Conservation (phyloP, 495 filamentous ascomycete genomes). For the Pseudevernia furfuracea region DNA sequence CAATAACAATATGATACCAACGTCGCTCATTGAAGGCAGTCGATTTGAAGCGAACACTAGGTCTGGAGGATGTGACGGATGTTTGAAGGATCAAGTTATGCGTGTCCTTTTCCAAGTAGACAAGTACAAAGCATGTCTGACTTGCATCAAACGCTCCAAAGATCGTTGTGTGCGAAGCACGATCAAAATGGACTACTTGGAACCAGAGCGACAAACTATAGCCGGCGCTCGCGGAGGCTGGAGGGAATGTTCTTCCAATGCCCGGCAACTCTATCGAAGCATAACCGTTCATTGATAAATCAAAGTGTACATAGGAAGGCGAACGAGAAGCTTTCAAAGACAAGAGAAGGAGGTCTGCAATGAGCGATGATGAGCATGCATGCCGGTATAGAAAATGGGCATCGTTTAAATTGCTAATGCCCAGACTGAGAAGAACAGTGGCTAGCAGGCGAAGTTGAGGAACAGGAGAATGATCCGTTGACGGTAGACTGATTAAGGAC, state of each 20-base stretch:
- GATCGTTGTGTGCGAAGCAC: conserved; percentile 78
- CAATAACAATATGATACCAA: conserved; percentile 91
- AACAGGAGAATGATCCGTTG: conserved; percentile 45
- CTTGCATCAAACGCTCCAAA: conserved; percentile 91
- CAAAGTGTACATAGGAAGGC: conserved; percentile 86
- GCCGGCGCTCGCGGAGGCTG: conserved; percentile 58
- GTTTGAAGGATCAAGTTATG: conserved; percentile 93
- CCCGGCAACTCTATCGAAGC: conserved; percentile 81
- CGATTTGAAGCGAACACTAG: conserved; percentile 89
- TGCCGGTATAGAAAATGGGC: conserved; percentile 65
- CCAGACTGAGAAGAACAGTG: conserved; percentile 52
- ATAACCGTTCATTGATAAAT: conserved; percentile 79
- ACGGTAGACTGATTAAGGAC: conserved; percentile 49
- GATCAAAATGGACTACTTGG: conserved; percentile 77
- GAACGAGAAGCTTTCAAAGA: conserved; percentile 63
- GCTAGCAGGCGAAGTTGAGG: conserved; percentile 53
- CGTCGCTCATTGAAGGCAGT: conserved; percentile 59
- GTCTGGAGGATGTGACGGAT: conserved; percentile 74
- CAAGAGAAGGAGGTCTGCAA: conserved; percentile 65
- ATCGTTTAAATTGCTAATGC: conserved; percentile 69
- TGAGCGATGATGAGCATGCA: conserved; percentile 50
- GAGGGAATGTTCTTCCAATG: conserved; percentile 75
- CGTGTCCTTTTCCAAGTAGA: conserved; percentile 92
- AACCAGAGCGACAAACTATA: conserved; percentile 90
- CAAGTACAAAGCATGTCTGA: conserved; percentile 89